phyloP scores from a whole-genome alignment of 805 yeast species.

The Suhomyces sp. region DNA sequence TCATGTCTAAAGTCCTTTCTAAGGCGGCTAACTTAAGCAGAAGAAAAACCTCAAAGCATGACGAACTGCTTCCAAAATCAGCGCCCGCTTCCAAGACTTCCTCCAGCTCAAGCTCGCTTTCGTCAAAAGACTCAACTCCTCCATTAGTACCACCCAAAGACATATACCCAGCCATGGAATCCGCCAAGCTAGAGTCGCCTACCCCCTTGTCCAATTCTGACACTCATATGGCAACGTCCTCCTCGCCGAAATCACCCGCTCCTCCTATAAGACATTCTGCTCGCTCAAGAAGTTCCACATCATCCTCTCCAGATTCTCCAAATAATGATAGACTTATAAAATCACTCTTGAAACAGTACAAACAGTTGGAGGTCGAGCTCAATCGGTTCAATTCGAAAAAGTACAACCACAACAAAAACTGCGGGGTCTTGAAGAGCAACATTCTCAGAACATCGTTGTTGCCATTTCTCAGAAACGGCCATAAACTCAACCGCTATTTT shows the following conservation, averaged over 20 bases:
- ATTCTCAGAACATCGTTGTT: slow-evolving; percentile 46
- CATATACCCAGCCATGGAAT: neutral
- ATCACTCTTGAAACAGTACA: slow-evolving; percentile 29
- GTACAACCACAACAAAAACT: slow-evolving; percentile 13
- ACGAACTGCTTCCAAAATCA: no score
- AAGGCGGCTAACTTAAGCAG: slow-evolving; percentile 14
- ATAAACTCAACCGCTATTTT: slow-evolving; percentile 19
- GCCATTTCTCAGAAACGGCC: slow-evolving; percentile 39
- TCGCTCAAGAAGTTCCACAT: neutral
- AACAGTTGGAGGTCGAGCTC: slow-evolving; percentile 42
- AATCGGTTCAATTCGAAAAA: slow-evolving; percentile 42
- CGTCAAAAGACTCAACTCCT: neutral
- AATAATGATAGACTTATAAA: slow-evolving; percentile 18
- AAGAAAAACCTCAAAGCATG: slow-evolving; percentile 7
- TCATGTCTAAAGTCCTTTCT: slow-evolving; percentile 19
- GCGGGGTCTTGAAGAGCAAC: slow-evolving; percentile 42
- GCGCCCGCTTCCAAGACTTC: neutral
- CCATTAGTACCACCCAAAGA: neutral
- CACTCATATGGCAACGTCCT: neutral
- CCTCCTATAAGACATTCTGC: neutral
- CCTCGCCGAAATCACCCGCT: slow-evolving; percentile 1
- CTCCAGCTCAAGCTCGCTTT: neutral
- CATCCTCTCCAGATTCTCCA: neutral
- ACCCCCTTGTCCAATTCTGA: neutral
- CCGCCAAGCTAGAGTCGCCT: neutral